Base-by-base conservation (phyloP, 495 filamentous ascomycete genomes). In the Aspergillus nidulans region DNA sequence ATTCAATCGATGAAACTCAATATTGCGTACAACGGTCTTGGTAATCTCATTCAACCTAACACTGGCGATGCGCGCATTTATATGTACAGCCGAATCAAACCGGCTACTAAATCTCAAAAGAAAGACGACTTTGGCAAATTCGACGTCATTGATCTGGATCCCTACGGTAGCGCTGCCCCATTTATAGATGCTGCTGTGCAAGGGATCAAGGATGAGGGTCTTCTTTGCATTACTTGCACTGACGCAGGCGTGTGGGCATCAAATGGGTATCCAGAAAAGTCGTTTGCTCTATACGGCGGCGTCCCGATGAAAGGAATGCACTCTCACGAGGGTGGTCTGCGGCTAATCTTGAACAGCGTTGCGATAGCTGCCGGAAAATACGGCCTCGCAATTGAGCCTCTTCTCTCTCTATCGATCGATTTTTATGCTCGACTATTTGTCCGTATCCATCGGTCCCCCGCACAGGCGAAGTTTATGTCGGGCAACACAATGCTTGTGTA, bases 91-190 rank as follows among this genome's bases (percentile, higher is more conserved):
- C 61, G 84, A 13, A 63, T 81, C n/a, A 69, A 71, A 15, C 19
- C 55, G 10, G 13, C 32, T 10, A 20, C 54, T 9, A 57, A 24
- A 16, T 49, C 16, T 3, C 48, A 55, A 7, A 51, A 44, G 32
- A 36, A 38, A 10, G 52, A 55, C 20, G 30, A 62, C 13, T 34
- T 51, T 7, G 56, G 66, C 25, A 75, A 70, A 47, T 97, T 95
- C 70, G 85, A 97, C 62, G 90, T 97, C 28, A 95, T 99, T 55
- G 94, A 99, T 65, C 81, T 99, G 18, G 94, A 99, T 67, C 94
- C 94, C 0, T 99, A 97, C 64, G 94, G 94, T 16, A 90, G 88
- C 1, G 94, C 95, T 0, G 86, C 85, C 23, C 88, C 91, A 1
- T 97, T 97, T 70, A 69, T 97, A 13, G 94, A 99, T 64, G 85